Base-by-base conservation (phyloP, 2,329 filamentous ascomycete species). In the Penicillium polonicum region DNA sequence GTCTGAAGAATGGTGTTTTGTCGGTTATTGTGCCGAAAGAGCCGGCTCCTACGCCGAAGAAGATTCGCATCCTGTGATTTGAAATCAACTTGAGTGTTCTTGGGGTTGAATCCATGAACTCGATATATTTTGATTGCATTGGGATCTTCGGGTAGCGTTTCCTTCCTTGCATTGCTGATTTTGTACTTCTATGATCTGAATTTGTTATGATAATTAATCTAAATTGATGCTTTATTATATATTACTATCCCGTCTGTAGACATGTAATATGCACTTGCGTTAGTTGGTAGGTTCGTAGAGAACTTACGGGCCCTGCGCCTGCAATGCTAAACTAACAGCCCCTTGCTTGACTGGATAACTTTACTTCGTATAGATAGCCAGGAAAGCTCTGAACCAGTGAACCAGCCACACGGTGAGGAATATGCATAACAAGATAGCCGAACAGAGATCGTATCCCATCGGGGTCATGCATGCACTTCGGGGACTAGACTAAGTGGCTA, bases 1-100 rank as follows among this genome's bases (percentile, higher is more conserved):
- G 76, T 58, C 67, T 86, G 70, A 85, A 81, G 75, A 80, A 86
- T 65, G 84, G 84, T 13, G 79, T 86, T 48, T 70, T 86, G 52
- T 80, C 75, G 29, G 77, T 86, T 33, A 64, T 80, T 15, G 79
- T 86, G 7, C 84, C 84, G 0, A 86, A 86, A 72, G 78, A 80
- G 48, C 65, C 77, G 51, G 76, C 76, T 17, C 79, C 79, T 10
- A 73, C 74, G 57, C 66, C 76, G 36, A 81, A 80, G 72, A 82
- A 79, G 73, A 83, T 86, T 63, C 76, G 73, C 52, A 80, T 86
- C 58, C 75, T 83, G 70, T 84, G 79, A 68, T 50, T 38, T 27
- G 33, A 4, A 23, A 53, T 53, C n/a, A 13, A 12, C 1, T 15
- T n/a, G 17, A 21, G 21, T 23, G 21, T 29, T 27, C 6, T 36